Percentiles rank a stretch among this genome's conserved stretches.
Conservation (phyloP, 1,284 basidiomycete genomes). For the Cutaneotrichosporon mucoides region DNA sequence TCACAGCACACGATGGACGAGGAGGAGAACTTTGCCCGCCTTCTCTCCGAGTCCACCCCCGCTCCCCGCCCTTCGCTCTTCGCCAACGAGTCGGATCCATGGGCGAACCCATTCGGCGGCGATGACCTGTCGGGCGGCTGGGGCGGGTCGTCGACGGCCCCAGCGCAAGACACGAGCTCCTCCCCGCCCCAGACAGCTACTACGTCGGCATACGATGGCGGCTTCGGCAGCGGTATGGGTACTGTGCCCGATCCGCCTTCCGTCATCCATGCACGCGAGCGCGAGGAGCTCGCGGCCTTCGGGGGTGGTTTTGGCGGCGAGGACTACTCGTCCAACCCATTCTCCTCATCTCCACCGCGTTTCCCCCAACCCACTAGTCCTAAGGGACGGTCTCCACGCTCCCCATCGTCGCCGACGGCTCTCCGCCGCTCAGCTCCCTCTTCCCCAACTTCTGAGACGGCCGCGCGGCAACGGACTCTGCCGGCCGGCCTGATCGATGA, state of each 20-base stretch:
- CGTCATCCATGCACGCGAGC: conserved; percentile 43
- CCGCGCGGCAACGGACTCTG: conserved; percentile 6
- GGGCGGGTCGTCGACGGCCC: conserved; percentile 1
- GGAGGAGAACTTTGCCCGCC: conserved; percentile 40
- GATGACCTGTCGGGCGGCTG: conserved; percentile 7
- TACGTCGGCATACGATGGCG: not conserved
- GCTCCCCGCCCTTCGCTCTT: conserved; percentile 31
- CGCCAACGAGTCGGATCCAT: conserved; percentile 33
- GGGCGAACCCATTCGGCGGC: conserved; percentile 48
- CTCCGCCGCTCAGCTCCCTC: not conserved
- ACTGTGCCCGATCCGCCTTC: conserved; percentile 34
- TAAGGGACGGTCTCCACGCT: not conserved
- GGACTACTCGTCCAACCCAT: conserved; percentile 6
- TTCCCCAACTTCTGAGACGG: not conserved
- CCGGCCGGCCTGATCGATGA: conserved; percentile 36
- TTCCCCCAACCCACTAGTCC: not conserved
- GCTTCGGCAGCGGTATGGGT: not conserved
- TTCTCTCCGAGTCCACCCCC: conserved; percentile 36
- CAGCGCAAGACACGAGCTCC: not conserved
- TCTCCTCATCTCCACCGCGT: not conserved
- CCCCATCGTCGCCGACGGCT: not conserved
- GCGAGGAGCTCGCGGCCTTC: conserved; percentile 16
- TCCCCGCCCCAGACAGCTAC: too few relatives aligned
- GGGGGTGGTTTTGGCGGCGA: conserved; percentile 5
- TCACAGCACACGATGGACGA: conserved; percentile 36